Evolutionary conservation across 2,329 filamentous ascomycete genomes (phyloP), one percentile per base, ranked within the genome.

Genomic region (Hymenoscyphus occultus): DNA sequence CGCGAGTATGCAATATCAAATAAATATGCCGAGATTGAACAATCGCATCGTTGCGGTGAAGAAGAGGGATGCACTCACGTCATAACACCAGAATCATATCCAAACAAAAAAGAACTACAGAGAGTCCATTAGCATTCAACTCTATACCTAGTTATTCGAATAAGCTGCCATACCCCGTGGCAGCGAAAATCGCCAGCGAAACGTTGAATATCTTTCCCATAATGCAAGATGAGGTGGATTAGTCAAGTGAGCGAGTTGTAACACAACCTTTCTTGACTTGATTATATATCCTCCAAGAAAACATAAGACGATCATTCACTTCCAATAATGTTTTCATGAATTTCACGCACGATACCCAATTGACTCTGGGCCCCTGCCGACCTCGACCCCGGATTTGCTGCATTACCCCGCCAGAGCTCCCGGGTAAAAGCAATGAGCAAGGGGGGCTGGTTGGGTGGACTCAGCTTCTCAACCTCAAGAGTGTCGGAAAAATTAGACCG

Each of bases 131-230:
- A 64, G 62, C n/a, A 60, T 31, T n/a, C 13, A 31, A 31, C 12
- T 22, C 5, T 9, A 63, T 22, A 39, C 7, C 39, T 31, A 35
- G 35, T 35, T 10, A 35, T 28, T 48, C 28, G 3, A 5, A 35
- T 42, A 45, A 28, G 28, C 22, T 32, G 39, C 62, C 67, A 45
- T 59, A 72, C 71, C 73, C 79, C 7, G 78, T 80, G 31, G 74
- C 77, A 56, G 78, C 78, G 60, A 80, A 81, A n/a, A 77, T 64
- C 28, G 78, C 78, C 39, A 81, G 73, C 10, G 72, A 72, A 60
- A 80, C 69, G 64, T 79, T 81, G 73, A 80, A 81, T 57, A 76
- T 56, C 63, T 76, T 75, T 59, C 78, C 79, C 78, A 80, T 80
- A 58, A 54, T 67, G 62, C 45, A 39, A 28, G 19, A 54, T 19